Evolutionary conservation across 495 filamentous ascomycete genomes (phyloP).

Genomic region (Hypoxylon crocopeplum): DNA sequence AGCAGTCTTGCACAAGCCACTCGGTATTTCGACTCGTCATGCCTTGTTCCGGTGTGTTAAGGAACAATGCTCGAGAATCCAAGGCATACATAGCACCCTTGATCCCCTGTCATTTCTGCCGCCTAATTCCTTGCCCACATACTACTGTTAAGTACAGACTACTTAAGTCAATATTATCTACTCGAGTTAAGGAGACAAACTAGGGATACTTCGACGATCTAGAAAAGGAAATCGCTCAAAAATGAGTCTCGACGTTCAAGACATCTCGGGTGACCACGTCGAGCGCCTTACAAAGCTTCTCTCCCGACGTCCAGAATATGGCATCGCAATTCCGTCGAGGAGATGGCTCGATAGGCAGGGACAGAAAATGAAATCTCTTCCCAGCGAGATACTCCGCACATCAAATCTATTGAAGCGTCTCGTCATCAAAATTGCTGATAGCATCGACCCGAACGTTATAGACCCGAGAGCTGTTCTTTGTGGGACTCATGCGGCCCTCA

Average conservation of each 20-base stretch:
- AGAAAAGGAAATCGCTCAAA: background rate
- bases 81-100: conserved; percentile 15
- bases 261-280: conserved; percentile 24
- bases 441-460: conserved; percentile 23
- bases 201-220: background rate
- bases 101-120: background rate
- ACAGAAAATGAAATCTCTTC: conserved; percentile 30
- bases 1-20: background rate
- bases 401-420: conserved; percentile 34
- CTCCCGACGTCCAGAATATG: conserved; percentile 39
- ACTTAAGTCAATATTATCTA: background rate
- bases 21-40: background rate
- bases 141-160: background rate
- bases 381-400: conserved; percentile 27
- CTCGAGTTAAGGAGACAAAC: background rate
- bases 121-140: background rate
- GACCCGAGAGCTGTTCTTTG: conserved; percentile 45
- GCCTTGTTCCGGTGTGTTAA: conserved; percentile 7
- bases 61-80: conserved; percentile 15
- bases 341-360: conserved; percentile 38
- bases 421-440: conserved; percentile 32
- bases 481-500: conserved; percentile 42
- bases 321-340: conserved; percentile 37
- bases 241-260: conserved; percentile 35
- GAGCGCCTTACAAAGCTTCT: conserved; percentile 33